Evolutionary conservation across 345 rosid genomes (phyloP).

Genomic region (Rubroshorea leprosula): DNA sequence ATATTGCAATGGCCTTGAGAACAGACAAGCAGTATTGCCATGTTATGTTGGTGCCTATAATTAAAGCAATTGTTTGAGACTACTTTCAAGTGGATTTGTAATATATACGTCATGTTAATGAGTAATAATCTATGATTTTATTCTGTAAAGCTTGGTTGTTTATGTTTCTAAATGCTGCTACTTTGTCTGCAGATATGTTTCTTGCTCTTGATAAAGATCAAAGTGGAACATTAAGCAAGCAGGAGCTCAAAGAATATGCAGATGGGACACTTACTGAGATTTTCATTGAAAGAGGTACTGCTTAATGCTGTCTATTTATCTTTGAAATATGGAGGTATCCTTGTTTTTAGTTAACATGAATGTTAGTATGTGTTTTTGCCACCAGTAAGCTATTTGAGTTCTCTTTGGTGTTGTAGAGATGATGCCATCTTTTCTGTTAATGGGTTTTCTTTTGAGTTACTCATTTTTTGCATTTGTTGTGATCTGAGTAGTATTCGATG

Average conservation of each 20-base stretch:
- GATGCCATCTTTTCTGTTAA: too few species aligned
- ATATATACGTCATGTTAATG: too few species aligned
- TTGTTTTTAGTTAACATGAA: background rate
- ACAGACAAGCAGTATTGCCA: too few species aligned
- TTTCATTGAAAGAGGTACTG: conserved; percentile 86
- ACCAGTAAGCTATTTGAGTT: too few species aligned
- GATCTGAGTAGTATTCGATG: conserved; percentile 65
- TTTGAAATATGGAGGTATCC: background rate
- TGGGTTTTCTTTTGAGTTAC: too few species aligned
- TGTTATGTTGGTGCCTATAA: too few species aligned
- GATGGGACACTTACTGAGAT: conserved; percentile 95
- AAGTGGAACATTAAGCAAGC: conserved; percentile 91
- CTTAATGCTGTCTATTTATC: background rate
- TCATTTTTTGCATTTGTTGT: conserved; percentile 16
- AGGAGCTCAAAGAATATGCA: conserved; percentile 91
- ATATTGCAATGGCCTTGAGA: too few species aligned
- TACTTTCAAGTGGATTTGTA: background rate
- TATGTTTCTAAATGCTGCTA: background rate
- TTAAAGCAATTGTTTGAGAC: too few species aligned
- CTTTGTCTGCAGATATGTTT: conserved; percentile 66
- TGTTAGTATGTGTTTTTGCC: too few species aligned
- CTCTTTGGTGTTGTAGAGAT: too few species aligned
- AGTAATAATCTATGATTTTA: too few species aligned
- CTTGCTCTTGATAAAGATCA: conserved; percentile 93
- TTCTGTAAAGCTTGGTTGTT: background rate